These are phyloP conservation scores for Sequoia sempervirens DNA, from an alignment of 75 land plant genomes.

Conservation along the genomic window DNA sequence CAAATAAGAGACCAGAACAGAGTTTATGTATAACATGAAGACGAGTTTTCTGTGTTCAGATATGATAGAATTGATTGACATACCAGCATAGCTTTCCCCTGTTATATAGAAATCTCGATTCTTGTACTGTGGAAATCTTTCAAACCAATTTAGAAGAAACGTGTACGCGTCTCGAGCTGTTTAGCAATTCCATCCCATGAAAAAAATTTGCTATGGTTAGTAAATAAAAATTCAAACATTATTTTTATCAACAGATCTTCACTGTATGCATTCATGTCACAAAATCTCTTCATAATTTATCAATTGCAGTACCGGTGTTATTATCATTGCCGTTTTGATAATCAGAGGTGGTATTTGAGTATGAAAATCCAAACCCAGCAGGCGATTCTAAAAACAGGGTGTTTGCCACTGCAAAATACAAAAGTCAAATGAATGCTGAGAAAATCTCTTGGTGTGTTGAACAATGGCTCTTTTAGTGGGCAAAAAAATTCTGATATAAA, in stretches of 20 bases:
- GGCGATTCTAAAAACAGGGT: conserved; percentile 67
- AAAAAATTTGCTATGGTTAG: background rate
- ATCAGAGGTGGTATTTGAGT: conserved; percentile 40
- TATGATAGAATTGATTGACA: background rate
- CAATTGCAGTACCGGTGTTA: conserved; percentile 20
- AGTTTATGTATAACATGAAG: background rate
- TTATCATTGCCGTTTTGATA: conserved; percentile 30
- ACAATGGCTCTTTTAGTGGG: background rate
- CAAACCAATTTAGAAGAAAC: conserved; percentile 57
- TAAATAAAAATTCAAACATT: background rate
- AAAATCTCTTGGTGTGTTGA: background rate
- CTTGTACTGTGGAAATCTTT: conserved; percentile 72
- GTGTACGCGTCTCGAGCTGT: conserved; percentile 36
- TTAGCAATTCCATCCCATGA: background rate
- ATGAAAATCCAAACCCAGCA: conserved; percentile 57
- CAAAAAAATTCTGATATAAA: background rate
- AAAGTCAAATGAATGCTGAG: background rate
- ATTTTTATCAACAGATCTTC: no score
- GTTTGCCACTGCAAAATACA: conserved; percentile 44
- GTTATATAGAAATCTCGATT: conserved; percentile 62
- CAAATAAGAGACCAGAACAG: background rate
- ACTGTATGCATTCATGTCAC: no score
- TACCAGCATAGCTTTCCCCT: conserved; percentile 83
- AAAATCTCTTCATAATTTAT: no score
- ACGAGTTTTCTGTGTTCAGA: background rate